phyloP scores from a whole-genome alignment of 2,329 filamentous ascomycete species.

The Calonectria pauciramosa region DNA sequence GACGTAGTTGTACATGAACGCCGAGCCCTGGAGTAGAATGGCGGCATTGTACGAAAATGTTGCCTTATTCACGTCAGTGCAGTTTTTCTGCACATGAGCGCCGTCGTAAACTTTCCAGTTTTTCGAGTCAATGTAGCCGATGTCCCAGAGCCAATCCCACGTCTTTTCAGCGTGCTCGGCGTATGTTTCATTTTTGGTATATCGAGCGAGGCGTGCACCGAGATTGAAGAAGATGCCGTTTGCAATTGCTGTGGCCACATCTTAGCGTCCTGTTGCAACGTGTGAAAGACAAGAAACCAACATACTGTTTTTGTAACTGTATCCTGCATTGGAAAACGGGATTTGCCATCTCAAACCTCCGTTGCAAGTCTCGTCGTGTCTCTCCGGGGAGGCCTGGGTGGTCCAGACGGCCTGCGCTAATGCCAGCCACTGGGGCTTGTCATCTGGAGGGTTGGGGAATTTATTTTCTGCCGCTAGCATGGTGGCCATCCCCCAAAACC shows the following conservation, averaged over 20 bases:
- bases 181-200: constrained; percentile 77
- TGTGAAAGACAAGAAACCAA: not conserved
- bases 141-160: constrained; percentile 71
- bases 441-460: constrained; percentile 69
- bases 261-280: not conserved
- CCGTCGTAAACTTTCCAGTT: constrained; percentile 74
- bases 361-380: constrained; percentile 74
- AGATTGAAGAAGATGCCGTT: constrained; percentile 76
- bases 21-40: constrained; percentile 69
- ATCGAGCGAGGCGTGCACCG: constrained; percentile 78
- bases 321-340: constrained; percentile 79
- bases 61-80: constrained; percentile 66
- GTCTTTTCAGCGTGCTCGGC: constrained; percentile 72
- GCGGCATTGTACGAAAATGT: constrained; percentile 75
- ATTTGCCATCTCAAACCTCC: constrained; percentile 86
- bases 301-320: constrained; percentile 79
- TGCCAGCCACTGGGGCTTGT: constrained; percentile 72
- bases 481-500: constrained; percentile 77
- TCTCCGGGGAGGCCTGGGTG: constrained; percentile 69
- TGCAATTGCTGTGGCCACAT: constrained; percentile 60
- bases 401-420: constrained; percentile 80
- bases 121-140: constrained; percentile 71
- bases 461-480: constrained; percentile 76
- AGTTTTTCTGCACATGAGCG: constrained; percentile 65
- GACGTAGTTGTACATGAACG: constrained; percentile 74